These are phyloP conservation scores for Fusarium sp. DNA, from an alignment of 2,329 filamentous ascomycete genomes.

Conservation along the genomic window DNA sequence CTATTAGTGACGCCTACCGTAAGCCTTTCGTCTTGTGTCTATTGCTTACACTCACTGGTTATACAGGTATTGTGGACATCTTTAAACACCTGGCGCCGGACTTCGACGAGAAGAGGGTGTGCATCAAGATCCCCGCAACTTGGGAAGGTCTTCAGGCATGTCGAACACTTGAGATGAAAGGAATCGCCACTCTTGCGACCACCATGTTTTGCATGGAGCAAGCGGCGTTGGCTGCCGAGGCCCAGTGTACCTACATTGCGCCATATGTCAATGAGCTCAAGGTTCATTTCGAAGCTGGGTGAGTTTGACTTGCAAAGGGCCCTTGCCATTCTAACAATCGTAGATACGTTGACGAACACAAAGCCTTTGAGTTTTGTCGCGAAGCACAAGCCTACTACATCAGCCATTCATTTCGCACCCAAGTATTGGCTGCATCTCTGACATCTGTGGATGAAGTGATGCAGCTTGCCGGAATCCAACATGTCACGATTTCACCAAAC, in stretches of 20 bases:
- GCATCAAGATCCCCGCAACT: conserved; percentile 70
- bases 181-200: conserved; percentile 69
- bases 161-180: conserved; percentile 58
- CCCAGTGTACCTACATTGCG: conserved; percentile 68
- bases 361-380: conserved; percentile 60
- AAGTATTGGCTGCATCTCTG: conserved; percentile 66
- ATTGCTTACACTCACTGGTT: background rate
- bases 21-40: conserved; percentile 10
- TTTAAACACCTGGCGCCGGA: conserved; percentile 35
- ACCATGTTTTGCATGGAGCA: conserved; percentile 71
- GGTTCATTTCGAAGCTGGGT: conserved; percentile 66
- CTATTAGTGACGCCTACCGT: conserved; percentile 62
- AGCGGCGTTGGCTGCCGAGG: conserved; percentile 65
- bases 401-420: conserved; percentile 52
- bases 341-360: conserved; percentile 59
- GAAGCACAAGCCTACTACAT: conserved; percentile 63
- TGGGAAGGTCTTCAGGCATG: conserved; percentile 72
- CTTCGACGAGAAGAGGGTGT: conserved; percentile 60
- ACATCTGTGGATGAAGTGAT: conserved; percentile 68
- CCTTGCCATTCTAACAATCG: background rate
- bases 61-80: conserved; percentile 56
- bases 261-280: conserved; percentile 73
- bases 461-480: conserved; percentile 64
- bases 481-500: conserved; percentile 66
- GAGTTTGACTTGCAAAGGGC: conserved; percentile 20